Percentiles rank a stretch among this genome's conserved stretches.
Evolutionary conservation across 192 early-diverging fungal genomes (phyloP).

Genomic region (Lobulomyces angularis): DNA sequence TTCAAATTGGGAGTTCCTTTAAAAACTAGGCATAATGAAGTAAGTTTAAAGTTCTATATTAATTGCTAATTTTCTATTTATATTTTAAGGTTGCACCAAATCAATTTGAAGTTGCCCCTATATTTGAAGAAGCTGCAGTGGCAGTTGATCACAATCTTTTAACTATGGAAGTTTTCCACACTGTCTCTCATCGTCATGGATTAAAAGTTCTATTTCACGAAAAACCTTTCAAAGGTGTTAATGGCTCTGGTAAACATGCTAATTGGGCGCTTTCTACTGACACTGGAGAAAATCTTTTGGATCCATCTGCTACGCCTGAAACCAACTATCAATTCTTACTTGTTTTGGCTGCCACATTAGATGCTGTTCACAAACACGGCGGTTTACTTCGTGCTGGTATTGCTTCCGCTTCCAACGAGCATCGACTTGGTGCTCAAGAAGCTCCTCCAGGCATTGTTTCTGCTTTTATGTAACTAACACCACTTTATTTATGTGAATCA

Average conservation of each 20-base stretch:
- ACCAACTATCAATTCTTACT: constrained; percentile 97
- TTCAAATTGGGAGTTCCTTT: constrained; percentile 88
- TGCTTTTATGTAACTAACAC: constrained; percentile 89
- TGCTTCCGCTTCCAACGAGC: constrained; percentile 91
- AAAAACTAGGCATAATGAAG: constrained; percentile 98
- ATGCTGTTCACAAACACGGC: constrained; percentile 84
- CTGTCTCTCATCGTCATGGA: constrained; percentile 93
- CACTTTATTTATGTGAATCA: too few relatives aligned
- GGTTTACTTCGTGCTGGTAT: constrained; percentile 83
- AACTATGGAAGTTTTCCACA: constrained; percentile 94
- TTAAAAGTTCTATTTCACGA: constrained; percentile 96
- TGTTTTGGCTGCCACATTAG: constrained; percentile 81
- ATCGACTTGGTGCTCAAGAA: constrained; percentile 96
- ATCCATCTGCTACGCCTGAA: constrained; percentile 91
- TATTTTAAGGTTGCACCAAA: constrained; percentile 67
- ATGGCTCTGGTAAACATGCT: constrained; percentile 98
- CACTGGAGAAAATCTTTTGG: constrained; percentile 90
- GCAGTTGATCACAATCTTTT: constrained; percentile 98
- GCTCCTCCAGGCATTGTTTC: constrained; percentile 97
- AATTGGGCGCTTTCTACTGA: constrained; percentile 96
- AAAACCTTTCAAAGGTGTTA: constrained; percentile 98
- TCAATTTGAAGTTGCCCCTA: constrained; percentile 97
- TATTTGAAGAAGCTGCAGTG: constrained; percentile 91
- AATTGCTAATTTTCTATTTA: constrained; percentile 1
- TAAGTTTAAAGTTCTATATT: constrained; percentile 2